Base-by-base conservation (phyloP, 371 early-diverging fungal genomes). In the Coemansia sp. region DNA sequence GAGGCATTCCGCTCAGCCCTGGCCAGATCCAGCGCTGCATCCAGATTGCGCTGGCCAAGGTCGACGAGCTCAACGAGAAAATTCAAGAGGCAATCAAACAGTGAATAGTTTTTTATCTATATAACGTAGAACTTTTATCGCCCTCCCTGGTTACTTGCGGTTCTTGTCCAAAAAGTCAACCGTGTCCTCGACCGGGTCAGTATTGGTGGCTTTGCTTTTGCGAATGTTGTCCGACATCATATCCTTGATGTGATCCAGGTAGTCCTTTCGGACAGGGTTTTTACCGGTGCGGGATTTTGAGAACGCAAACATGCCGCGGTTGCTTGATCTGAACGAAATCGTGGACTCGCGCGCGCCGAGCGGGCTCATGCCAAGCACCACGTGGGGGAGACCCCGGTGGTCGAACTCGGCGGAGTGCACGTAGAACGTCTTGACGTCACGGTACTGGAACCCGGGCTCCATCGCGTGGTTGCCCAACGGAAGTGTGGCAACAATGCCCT, bases 1-100 rank as follows among this genome's bases (percentile, higher is more conserved):
- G 97, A n/a, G 95, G 95, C 32, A 85, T 87, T 49, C 84, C 90
- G 10, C 67, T 93, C 64, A 82, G 80, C 47, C 57, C 56, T 8
- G 53, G 55, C 36, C 59, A 58, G 61, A 63, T 81, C 9, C 55
- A 71, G n/a, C 47, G 63, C 34, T 80, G 80, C 61, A 67, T 61
- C 3, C 64, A 68, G 43, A 52, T 77, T 10, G 80, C 80, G 11
- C 30, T 63, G 16, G 62, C 58, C 34, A 78, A 79, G 58, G 67
- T 68, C n/a, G 70, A 59, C 31, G 79, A 78, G 53, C 41, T 79
- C 14, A 66, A 56, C 51, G 66, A 78, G n/a, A 63, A 62, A 26
- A 79, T 78, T 35, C 53, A 76, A 32, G 61, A 59, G 1, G 79
- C 74, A 2, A 13, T 75, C 16, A 64, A 59, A n/a, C 8, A 26